Conservation (phyloP, 192 early-diverging fungal genomes). For the Coemansia sp. region DNA sequence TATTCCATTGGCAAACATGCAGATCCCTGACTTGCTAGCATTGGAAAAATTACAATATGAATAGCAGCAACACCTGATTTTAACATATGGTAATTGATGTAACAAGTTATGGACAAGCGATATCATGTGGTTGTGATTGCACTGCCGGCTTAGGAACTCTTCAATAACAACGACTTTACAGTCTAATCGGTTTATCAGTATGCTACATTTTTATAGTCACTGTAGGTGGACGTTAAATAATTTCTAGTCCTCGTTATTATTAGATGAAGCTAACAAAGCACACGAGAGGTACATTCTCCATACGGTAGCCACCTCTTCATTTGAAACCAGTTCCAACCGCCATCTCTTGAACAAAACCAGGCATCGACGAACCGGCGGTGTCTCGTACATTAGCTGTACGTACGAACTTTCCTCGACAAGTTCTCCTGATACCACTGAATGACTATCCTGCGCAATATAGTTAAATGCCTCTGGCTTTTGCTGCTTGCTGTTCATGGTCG, state of each 20-base stretch:
- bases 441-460: slow-evolving; percentile 25
- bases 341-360: slow-evolving; percentile 29
- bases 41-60: no score
- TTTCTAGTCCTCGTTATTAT: slow-evolving; percentile 18
- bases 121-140: no score
- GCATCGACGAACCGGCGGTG: slow-evolving; percentile 35
- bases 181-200: background rate
- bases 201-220: background rate
- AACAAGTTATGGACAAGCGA: no score
- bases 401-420: slow-evolving; percentile 19
- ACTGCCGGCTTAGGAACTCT: no score
- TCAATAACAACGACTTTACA: no score
- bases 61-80: no score
- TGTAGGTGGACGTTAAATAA: background rate
- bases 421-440: slow-evolving; percentile 15
- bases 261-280: slow-evolving; percentile 34
- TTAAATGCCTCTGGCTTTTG: slow-evolving; percentile 36
- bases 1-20: no score
- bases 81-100: no score
- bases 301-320: slow-evolving; percentile 37
- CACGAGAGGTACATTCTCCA: slow-evolving; percentile 55
- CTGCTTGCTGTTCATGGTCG: slow-evolving; percentile 11
- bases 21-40: no score
- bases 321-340: slow-evolving; percentile 41
- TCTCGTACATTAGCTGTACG: slow-evolving; percentile 51